Evolutionary conservation across 176 grass and related monocot species (phyloP).

Genomic region (Bromus sterilis): DNA sequence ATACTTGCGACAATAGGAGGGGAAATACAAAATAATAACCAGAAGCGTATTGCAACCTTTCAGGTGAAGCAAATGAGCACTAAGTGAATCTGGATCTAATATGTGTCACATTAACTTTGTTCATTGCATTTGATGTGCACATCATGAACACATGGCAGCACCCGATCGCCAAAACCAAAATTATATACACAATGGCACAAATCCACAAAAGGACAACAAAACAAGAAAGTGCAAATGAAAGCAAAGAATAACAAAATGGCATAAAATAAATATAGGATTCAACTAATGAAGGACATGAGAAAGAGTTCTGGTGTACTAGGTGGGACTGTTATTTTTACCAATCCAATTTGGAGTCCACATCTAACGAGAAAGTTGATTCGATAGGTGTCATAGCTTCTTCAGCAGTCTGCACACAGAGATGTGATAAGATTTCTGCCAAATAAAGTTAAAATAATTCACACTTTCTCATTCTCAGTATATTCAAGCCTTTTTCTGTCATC

Average conservation of each 20-base stretch:
- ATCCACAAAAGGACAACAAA: background rate
- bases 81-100: background rate
- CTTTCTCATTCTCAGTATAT: background rate
- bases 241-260: background rate
- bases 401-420: slow-evolving; percentile 71
- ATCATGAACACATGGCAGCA: background rate
- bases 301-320: slow-evolving; percentile 6
- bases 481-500: background rate
- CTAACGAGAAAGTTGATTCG: slow-evolving; percentile 98
- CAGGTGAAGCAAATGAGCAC: background rate
- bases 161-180: background rate
- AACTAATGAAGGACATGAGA: background rate
- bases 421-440: slow-evolving; percentile 6
- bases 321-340: slow-evolving; percentile 51
- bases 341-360: slow-evolving; percentile 98
- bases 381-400: slow-evolving; percentile 99
- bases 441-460: background rate
- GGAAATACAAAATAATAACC: background rate
- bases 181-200: background rate
- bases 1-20: background rate
- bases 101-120: background rate
- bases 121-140: background rate
- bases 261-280: background rate
- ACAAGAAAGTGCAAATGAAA: background rate
- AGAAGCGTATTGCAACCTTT: slow-evolving; percentile 21